These are phyloP conservation scores for thale cress (Arabidopsis thaliana) DNA, from an alignment of 345 rosid genomes.

Conservation along the genomic window TAIR10.1 NC_003070.9:7156001-7156500, in stretches of 20 bases:
- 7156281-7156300: slow-evolving; percentile 73
- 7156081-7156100: slow-evolving; percentile 48
- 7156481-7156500: slow-evolving; percentile 62
- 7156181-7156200: slow-evolving; percentile 63
- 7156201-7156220: slow-evolving; percentile 81
- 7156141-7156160: slow-evolving; percentile 26
- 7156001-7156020: slow-evolving; percentile 14
- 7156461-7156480: slow-evolving; percentile 89
- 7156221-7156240: slow-evolving; percentile 67
- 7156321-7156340: slow-evolving; percentile 65
- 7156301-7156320: slow-evolving; percentile 86
- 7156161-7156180: slow-evolving; percentile 21
- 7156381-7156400: slow-evolving; percentile 62
- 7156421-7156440: slow-evolving; percentile 91
- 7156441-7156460: slow-evolving; percentile 82
- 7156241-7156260: slow-evolving; percentile 78
- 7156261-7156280: slow-evolving; percentile 93
- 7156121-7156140: neutral
- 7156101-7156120: slow-evolving; percentile 56
- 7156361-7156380: slow-evolving; percentile 75
- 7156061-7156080: slow-evolving; percentile 89
- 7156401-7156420: slow-evolving; percentile 97
- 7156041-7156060: slow-evolving; percentile 39
- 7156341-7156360: slow-evolving; percentile 82
- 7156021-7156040: neutral